phyloP scores from a whole-genome alignment of 768 basidiomycete species.

The Lactarius akahatsu region DNA sequence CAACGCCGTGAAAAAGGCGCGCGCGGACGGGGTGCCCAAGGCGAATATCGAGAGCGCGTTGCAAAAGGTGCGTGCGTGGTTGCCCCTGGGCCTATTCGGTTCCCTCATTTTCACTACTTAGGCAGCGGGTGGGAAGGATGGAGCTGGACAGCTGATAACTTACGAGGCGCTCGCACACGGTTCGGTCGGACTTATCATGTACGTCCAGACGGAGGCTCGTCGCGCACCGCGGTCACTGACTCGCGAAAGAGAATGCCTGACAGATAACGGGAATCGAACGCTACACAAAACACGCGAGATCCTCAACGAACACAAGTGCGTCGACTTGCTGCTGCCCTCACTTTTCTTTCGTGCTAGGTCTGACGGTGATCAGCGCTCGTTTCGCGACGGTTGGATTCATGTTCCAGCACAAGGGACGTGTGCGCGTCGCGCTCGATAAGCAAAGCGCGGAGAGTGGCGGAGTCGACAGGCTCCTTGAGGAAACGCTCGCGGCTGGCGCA shows the following conservation, averaged over 20 bases:
- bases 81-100: too few species aligned
- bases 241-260: conserved; percentile 27
- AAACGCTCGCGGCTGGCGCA: conserved; percentile 22
- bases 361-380: conserved; percentile 19
- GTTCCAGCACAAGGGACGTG: conserved; percentile 26
- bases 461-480: conserved; percentile 25
- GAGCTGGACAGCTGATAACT: conserved; percentile 14
- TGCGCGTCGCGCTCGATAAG: conserved; percentile 22
- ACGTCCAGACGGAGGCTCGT: conserved; percentile 7
- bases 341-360: background rate
- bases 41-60: conserved; percentile 28
- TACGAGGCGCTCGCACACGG: conserved; percentile 30
- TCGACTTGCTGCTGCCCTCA: background rate
- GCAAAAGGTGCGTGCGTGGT: conserved; percentile 22
- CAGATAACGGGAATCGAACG: conserved; percentile 29
- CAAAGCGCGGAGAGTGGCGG: conserved; percentile 6
- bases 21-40: conserved; percentile 27
- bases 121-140: conserved; percentile 25
- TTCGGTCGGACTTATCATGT: conserved; percentile 30
- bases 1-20: conserved; percentile 25
- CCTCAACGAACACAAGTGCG: conserved; percentile 29
- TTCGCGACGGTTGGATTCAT: conserved; percentile 29
- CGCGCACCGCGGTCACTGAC: background rate
- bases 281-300: conserved; percentile 25
- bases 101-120: background rate